Evolutionary conservation across 2,329 filamentous ascomycete genomes (phyloP).

Genomic region (Rugonectria rugulosa): DNA sequence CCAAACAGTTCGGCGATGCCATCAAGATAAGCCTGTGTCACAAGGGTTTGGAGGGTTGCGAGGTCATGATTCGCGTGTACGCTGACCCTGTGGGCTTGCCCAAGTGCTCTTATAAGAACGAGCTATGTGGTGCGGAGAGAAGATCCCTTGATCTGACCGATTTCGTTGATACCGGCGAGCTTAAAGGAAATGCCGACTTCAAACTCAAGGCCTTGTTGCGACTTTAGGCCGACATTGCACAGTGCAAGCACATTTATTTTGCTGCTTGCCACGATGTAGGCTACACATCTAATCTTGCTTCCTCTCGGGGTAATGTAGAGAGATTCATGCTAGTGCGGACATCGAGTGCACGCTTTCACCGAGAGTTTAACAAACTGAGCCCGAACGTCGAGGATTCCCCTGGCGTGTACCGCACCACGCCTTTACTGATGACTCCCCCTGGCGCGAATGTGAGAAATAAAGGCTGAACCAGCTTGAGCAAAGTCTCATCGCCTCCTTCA

Average conservation of each 20-base stretch:
- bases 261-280: conserved; percentile 65
- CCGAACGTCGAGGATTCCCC: conserved; percentile 60
- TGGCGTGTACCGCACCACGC: conserved; percentile 57
- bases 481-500: conserved; percentile 1
- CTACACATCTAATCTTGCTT: conserved; percentile 62
- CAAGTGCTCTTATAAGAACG: conserved; percentile 53
- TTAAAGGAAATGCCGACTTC: no score
- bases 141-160: conserved; percentile 63
- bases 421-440: conserved; percentile 37
- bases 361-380: conserved; percentile 60
- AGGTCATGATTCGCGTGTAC: conserved; percentile 63
- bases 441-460: conserved; percentile 10
- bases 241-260: conserved; percentile 71
- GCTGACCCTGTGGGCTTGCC: conserved; percentile 63
- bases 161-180: no score
- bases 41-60: conserved; percentile 57
- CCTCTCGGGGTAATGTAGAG: conserved; percentile 56
- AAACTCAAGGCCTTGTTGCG: conserved; percentile 51
- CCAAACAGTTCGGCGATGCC: conserved; percentile 59
- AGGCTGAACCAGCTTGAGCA: conserved; percentile 2
- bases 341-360: conserved; percentile 55
- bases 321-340: conserved; percentile 63
- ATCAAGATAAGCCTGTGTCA: conserved; percentile 57
- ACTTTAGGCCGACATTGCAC: conserved; percentile 63
- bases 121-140: conserved; percentile 60